Base-by-base conservation (phyloP, 805 yeast species). In the Dipodascus geniculatus region DNA sequence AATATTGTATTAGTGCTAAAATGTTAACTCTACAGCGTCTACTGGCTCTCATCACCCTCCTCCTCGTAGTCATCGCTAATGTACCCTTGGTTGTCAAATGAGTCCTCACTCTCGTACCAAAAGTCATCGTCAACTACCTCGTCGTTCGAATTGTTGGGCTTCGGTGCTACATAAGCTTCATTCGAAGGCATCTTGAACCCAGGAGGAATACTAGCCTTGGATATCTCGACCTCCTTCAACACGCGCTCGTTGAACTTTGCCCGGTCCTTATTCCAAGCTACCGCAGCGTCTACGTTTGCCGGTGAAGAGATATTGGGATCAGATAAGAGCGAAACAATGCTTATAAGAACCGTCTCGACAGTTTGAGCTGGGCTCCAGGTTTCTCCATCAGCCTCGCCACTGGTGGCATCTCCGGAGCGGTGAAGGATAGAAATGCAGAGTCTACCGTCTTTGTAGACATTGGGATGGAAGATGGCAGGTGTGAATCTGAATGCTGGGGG, bases 241-340 rank as follows among this genome's bases (percentile, higher is more conserved):
- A 89, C 95, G 64, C 80, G 80, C 63, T 77, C 81, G 66, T 80
- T 79, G 71, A 88, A 91, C 49, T 79, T 82, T 23, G 82, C 87
- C 24, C 83, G 83, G 68, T 85, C 80, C 63, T 86, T 87, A 63
- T 96, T 77, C 79, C 87, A 89, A 61, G 85, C 87, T 48, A 89
- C 88, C 19, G 96, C 86, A 17, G 98, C 98, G 68, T 91, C 98
- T 51, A 91, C 90, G 68, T 91, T 91, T 3, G 98, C 98, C 3
- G 98, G 97, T 0, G 96, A 87, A 56, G 81, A 79, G 55, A 87
- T 83, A 71, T 91, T 91, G 53, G 98, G 98, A 68, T 91, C 97
- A 64, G 89, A 96, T 62, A 91, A 76, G 52, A 91, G 76, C 6
- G 96, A 88, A 19, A 91, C 85, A 59, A 91, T 90, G 33, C 96